These are phyloP conservation scores for Phaseolus coccineus DNA, from an alignment of 331 rosid species.

Conservation along the genomic window DNA sequence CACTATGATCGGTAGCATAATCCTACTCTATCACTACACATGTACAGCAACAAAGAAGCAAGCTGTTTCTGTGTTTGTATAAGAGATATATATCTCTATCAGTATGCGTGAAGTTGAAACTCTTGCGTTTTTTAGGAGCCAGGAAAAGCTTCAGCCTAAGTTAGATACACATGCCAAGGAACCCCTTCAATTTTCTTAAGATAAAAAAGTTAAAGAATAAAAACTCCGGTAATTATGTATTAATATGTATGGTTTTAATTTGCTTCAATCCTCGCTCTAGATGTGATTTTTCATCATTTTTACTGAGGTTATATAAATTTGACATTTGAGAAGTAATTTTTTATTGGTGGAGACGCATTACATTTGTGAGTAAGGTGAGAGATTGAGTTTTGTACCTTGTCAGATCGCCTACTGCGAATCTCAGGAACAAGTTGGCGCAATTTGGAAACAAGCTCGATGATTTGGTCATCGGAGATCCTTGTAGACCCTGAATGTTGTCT, in stretches of 20 bases:
- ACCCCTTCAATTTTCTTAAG: not conserved
- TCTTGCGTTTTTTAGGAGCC: not conserved
- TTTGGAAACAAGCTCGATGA: conserved; percentile 84
- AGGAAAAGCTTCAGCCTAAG: not conserved
- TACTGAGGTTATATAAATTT: not conserved
- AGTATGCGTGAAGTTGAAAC: not conserved
- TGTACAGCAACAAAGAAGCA: not conserved
- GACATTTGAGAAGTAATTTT: too few relatives aligned
- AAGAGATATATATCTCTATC: not conserved
- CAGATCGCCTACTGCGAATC: conserved; percentile 75
- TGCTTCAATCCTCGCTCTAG: not conserved
- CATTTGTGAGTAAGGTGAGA: not conserved
- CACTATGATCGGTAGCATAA: conserved; percentile 14
- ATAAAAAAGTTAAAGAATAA: not conserved
- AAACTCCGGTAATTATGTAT: not conserved
- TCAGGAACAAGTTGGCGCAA: conserved; percentile 92
- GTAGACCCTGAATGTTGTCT: conserved; percentile 59
- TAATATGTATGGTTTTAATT: not conserved
- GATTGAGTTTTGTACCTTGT: conserved; percentile 56
- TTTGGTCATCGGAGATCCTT: conserved; percentile 79
- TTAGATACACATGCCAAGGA: not conserved
- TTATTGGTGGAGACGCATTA: not conserved
- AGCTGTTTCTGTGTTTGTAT: conserved; percentile 5
- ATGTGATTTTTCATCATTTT: not conserved
- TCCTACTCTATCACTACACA: conserved; percentile 7